Percentiles rank a stretch among this genome's conserved stretches.
phyloP scores from a whole-genome alignment of 768 basidiomycete species.

The Agrocybe chaxingu region DNA sequence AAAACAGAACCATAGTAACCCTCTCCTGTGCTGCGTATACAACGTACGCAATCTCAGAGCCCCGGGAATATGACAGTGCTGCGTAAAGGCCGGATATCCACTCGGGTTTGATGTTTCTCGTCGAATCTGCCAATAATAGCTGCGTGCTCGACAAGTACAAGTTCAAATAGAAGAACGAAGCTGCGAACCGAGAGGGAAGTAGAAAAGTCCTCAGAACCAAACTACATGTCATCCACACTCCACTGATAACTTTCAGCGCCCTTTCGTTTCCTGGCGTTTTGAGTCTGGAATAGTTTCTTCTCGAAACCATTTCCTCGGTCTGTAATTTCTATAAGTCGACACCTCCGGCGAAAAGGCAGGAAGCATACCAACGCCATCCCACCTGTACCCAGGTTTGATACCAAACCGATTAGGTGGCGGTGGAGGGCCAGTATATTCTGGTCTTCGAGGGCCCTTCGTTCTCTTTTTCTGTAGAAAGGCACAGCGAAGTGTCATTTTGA shows the following conservation, averaged over 20 bases:
- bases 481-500: neutral
- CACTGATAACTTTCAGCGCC: slow-evolving; percentile 76
- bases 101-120: too few species aligned
- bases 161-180: neutral
- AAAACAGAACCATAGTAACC: too few species aligned
- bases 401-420: slow-evolving; percentile 95
- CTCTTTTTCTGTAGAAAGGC: slow-evolving; percentile 58
- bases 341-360: neutral
- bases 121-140: too few species aligned
- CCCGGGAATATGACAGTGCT: too few species aligned
- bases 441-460: slow-evolving; percentile 72
- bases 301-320: slow-evolving; percentile 95
- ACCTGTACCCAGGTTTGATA: slow-evolving; percentile 92
- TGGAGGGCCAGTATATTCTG: slow-evolving; percentile 83
- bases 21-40: too few species aligned
- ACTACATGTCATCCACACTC: slow-evolving; percentile 92
- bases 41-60: too few species aligned
- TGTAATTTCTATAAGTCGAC: slow-evolving; percentile 23
- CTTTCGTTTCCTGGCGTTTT: slow-evolving; percentile 71
- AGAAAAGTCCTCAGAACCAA: neutral
- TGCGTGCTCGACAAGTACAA: too few species aligned
- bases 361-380: slow-evolving; percentile 93
- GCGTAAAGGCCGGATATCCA: too few species aligned
- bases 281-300: slow-evolving; percentile 83
- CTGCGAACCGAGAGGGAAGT: neutral